phyloP scores from a whole-genome alignment of 1,284 basidiomycete genomes.

The Exobasidium cylindrosporum region DNA sequence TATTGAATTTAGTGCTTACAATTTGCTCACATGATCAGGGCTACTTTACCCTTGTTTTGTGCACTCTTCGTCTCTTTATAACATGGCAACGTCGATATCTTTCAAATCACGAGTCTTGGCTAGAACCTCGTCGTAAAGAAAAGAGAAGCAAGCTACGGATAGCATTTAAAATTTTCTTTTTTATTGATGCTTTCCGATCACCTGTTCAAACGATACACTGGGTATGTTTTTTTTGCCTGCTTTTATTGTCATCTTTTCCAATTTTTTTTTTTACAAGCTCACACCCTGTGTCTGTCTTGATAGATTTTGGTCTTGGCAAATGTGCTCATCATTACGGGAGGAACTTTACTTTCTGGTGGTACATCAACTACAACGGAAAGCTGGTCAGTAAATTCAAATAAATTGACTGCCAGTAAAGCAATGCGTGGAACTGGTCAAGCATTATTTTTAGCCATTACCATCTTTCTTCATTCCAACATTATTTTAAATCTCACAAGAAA shows the following conservation, averaged over 20 bases:
- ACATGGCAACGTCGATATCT: neutral
- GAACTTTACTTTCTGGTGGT: neutral
- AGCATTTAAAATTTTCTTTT: neutral
- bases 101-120: neutral
- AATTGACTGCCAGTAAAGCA: neutral
- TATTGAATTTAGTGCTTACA: too few species aligned
- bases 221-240: too few species aligned
- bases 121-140: neutral
- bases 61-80: neutral
- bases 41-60: neutral
- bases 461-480: neutral
- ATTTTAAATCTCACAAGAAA: too few species aligned
- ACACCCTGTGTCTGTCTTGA: too few species aligned
- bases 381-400: neutral
- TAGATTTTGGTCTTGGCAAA: neutral
- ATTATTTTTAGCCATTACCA: neutral
- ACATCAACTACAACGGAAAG: neutral
- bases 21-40: too few species aligned
- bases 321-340: neutral
- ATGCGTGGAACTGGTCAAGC: conserved; percentile 3
- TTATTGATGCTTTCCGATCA: neutral
- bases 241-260: too few species aligned
- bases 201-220: neutral
- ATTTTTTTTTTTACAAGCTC: too few species aligned
- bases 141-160: neutral